Conservation (phyloP, 495 filamentous ascomycete species). For the Alectoria sarmentosa region DNA sequence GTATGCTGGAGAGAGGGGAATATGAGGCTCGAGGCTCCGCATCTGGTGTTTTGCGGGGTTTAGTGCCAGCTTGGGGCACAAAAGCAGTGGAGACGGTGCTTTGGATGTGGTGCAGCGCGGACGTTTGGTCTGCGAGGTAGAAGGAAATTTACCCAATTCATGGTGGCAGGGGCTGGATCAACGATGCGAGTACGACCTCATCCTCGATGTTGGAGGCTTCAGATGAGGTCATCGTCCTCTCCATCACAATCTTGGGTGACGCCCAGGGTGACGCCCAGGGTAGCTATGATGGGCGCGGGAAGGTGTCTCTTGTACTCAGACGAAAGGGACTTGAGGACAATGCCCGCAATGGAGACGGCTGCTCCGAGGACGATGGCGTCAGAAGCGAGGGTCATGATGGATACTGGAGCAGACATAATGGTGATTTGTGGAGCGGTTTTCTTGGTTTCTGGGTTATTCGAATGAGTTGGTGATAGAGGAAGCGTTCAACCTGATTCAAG, state of each 20-base stretch:
- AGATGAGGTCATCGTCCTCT: slow-evolving; percentile 9
- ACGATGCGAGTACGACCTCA: neutral
- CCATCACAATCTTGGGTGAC: neutral
- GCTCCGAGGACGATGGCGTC: slow-evolving; percentile 14
- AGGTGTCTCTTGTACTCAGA: neutral
- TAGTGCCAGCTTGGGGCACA: neutral
- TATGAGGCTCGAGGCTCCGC: neutral
- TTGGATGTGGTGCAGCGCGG: neutral
- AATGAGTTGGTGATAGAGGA: neutral
- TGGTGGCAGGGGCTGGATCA: neutral
- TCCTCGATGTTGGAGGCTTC: neutral
- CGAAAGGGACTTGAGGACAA: slow-evolving; percentile 1
- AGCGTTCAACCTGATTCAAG: neutral
- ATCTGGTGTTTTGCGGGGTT: neutral
- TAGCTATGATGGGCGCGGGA: neutral
- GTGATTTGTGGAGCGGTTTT: neutral
- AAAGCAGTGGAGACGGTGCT: neutral
- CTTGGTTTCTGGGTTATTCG: neutral
- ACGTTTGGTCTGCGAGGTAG: neutral
- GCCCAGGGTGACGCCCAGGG: neutral
- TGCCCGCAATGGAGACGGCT: slow-evolving; percentile 1
- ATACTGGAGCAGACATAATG: neutral
- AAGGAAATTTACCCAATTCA: neutral
- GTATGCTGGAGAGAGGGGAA: neutral
- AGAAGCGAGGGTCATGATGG: slow-evolving; percentile 10